Percentiles rank a stretch among this genome's conserved stretches.
phyloP scores from a whole-genome alignment of 306 rosid species.

The Trifolium subterraneum region DNA sequence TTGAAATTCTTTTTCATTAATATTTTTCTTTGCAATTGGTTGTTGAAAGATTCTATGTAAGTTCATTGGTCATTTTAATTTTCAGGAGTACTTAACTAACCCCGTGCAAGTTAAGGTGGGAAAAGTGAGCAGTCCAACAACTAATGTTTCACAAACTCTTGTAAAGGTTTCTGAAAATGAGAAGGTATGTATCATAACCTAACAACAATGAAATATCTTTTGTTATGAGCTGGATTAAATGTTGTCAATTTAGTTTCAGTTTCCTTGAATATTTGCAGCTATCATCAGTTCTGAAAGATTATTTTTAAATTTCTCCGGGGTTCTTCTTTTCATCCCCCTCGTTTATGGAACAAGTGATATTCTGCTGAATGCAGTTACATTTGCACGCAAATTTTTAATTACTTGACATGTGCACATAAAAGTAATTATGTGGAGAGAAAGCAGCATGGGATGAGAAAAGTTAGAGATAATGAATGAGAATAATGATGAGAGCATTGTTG shows the following conservation, averaged over 20 bases:
- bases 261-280: conserved; percentile 8
- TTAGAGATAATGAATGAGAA: not conserved
- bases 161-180: conserved; percentile 77
- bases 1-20: conserved; percentile 23
- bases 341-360: conserved; percentile 8
- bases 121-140: conserved; percentile 90
- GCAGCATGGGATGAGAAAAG: not conserved
- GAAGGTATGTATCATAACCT: conserved; percentile 56
- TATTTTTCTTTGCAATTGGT: conserved; percentile 16
- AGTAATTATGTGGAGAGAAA: not conserved
- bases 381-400: not conserved
- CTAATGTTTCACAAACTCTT: conserved; percentile 81
- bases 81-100: conserved; percentile 77
- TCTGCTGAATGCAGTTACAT: not conserved
- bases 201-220: conserved; percentile 1
- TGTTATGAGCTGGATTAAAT: conserved; percentile 7
- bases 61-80: conserved; percentile 32
- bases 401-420: not conserved
- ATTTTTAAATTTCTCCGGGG: not conserved
- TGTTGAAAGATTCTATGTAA: conserved; percentile 9
- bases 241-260: conserved; percentile 14
- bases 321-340: conserved; percentile 8
- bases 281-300: conserved; percentile 23
- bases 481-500: not conserved
- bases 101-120: conserved; percentile 89